Percentiles rank a stretch among this genome's conserved stretches.
Conservation (phyloP, 441 rosid species). For the Viola pubescens region DNA sequence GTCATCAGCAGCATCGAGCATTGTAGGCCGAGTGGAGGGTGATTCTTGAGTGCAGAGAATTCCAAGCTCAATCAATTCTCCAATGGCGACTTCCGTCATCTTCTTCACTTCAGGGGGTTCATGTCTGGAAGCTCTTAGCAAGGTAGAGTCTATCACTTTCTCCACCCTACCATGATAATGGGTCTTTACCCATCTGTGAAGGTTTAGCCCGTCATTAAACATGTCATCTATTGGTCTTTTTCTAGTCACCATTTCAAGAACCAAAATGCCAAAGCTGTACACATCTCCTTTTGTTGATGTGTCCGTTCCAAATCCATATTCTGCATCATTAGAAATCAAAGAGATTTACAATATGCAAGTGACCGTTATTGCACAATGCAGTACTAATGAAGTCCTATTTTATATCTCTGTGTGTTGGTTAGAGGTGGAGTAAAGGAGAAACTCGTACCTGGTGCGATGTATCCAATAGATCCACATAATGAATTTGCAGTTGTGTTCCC, state of each 20-base stretch:
- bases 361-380: background rate
- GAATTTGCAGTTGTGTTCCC: slow-evolving; percentile 45
- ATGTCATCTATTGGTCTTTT: slow-evolving; percentile 24
- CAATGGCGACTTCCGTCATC: slow-evolving; percentile 47
- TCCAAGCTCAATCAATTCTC: slow-evolving; percentile 45
- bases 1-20: slow-evolving; percentile 57
- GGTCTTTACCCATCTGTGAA: slow-evolving; percentile 26
- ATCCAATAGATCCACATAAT: slow-evolving; percentile 33
- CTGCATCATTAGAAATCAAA: slow-evolving; percentile 13
- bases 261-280: slow-evolving; percentile 21
- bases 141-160: slow-evolving; percentile 35
- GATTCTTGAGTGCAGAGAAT: slow-evolving; percentile 50
- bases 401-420: background rate
- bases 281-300: slow-evolving; percentile 25
- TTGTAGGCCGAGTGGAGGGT: slow-evolving; percentile 46
- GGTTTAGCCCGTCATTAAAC: slow-evolving; percentile 19
- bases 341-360: background rate
- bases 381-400: background rate
- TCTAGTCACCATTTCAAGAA: slow-evolving; percentile 23
- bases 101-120: slow-evolving; percentile 35
- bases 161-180: slow-evolving; percentile 35
- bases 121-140: slow-evolving; percentile 31
- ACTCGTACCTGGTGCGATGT: slow-evolving; percentile 24
- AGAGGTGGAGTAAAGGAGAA: slow-evolving; percentile 8
- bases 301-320: slow-evolving; percentile 19